phyloP scores from a whole-genome alignment of 805 yeast species.

The Ogataea angusta region DNA sequence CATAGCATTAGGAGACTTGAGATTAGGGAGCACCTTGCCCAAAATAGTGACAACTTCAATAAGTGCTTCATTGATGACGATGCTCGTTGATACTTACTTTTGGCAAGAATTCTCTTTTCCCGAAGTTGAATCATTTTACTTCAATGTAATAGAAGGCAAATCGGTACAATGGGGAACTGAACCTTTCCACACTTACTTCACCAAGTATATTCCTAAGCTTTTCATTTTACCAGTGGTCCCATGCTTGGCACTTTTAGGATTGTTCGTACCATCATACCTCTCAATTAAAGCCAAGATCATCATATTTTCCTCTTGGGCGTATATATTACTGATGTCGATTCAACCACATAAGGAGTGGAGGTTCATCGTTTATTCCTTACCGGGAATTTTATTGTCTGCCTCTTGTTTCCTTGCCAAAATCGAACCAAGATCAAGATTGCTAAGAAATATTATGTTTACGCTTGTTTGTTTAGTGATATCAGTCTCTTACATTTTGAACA shows the following conservation, averaged over 20 bases:
- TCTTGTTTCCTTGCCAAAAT: conserved; percentile 37
- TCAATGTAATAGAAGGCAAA: conserved; percentile 74
- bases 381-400: conserved; percentile 61
- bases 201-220: conserved; percentile 45
- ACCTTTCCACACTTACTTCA: conserved; percentile 68
- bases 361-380: conserved; percentile 73
- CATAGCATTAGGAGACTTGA: conserved; percentile 45
- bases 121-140: conserved; percentile 67
- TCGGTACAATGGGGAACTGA: conserved; percentile 81
- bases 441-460: conserved; percentile 8
- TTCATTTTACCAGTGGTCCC: conserved; percentile 47
- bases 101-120: conserved; percentile 65
- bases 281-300: conserved; percentile 41
- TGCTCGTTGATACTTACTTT: conserved; percentile 65
- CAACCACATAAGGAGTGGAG: conserved; percentile 96
- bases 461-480: conserved; percentile 29
- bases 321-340: conserved; percentile 61
- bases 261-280: conserved; percentile 24
- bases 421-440: conserved; percentile 15
- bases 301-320: conserved; percentile 50
- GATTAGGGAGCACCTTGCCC: conserved; percentile 38
- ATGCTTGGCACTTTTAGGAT: conserved; percentile 35
- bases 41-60: conserved; percentile 47
- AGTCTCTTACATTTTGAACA: conserved; percentile 30
- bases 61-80: conserved; percentile 47